Evolutionary conservation across 192 early-diverging fungal species (phyloP).

Genomic region (Gamsiella multidivaricata): DNA sequence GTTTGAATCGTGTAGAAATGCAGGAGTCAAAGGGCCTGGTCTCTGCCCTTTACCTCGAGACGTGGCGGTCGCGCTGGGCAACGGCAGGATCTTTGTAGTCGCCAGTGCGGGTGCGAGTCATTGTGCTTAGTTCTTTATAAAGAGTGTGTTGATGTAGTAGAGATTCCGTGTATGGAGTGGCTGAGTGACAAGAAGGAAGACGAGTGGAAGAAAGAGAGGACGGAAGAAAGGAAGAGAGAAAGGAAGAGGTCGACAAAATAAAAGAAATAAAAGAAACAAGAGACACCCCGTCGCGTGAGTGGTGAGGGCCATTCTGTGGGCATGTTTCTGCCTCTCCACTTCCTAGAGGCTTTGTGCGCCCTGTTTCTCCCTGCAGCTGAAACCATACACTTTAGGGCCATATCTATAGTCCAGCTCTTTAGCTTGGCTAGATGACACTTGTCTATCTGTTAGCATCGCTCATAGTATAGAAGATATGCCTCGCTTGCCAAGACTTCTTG

Average conservation of each 20-base stretch:
- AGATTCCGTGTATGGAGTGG: neutral
- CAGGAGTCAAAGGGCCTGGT: too few relatives aligned
- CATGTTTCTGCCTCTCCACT: too few relatives aligned
- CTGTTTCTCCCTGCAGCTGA: too few relatives aligned
- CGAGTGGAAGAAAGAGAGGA: neutral
- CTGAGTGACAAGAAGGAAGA: neutral
- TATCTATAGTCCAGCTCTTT: too few relatives aligned
- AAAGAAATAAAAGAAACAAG: too few relatives aligned
- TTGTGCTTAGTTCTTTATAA: neutral
- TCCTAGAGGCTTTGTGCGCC: too few relatives aligned
- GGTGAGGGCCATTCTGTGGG: too few relatives aligned
- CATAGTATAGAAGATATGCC: slow-evolving; percentile 58
- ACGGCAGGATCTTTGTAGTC: slow-evolving; percentile 42
- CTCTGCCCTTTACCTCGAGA: slow-evolving; percentile 16
- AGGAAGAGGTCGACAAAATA: neutral
- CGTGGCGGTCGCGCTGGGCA: slow-evolving; percentile 37
- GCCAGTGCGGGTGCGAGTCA: slow-evolving; percentile 54
- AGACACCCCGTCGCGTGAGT: too few relatives aligned
- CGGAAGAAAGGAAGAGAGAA: neutral
- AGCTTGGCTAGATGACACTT: neutral
- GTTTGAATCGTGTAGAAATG: too few relatives aligned
- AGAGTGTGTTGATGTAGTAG: neutral
- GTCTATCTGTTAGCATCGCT: slow-evolving; percentile 44
- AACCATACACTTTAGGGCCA: too few relatives aligned
- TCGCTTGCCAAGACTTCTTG: slow-evolving; percentile 50